Conservation (phyloP, 2,329 filamentous ascomycete species). For the Blastomyces silverae region DNA sequence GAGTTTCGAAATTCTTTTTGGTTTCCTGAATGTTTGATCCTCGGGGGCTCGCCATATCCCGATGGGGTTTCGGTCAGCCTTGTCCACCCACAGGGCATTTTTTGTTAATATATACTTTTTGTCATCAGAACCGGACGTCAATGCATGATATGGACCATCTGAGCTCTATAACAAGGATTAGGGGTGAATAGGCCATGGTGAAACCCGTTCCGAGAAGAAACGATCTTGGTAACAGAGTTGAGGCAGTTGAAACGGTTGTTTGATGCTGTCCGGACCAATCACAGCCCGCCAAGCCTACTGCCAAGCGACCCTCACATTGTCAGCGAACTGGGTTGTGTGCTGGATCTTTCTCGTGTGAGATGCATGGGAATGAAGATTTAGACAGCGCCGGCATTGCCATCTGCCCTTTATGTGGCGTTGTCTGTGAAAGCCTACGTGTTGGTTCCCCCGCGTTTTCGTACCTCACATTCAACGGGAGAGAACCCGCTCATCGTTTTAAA, state of each 20-base stretch:
- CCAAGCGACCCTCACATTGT: neutral
- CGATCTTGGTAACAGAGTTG: constrained; percentile 11
- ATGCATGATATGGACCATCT: neutral
- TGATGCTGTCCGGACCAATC: constrained; percentile 5
- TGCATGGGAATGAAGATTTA: neutral
- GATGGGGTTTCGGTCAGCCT: neutral
- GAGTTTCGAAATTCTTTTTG: neutral
- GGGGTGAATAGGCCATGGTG: neutral
- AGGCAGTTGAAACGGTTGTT: constrained; percentile 7
- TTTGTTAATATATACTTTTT: neutral
- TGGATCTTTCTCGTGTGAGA: neutral
- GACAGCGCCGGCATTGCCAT: neutral
- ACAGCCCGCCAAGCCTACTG: neutral
- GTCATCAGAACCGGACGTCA: constrained; percentile 4
- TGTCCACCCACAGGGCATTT: neutral
- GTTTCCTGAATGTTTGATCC: neutral
- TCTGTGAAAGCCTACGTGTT: neutral
- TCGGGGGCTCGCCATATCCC: neutral
- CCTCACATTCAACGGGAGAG: neutral
- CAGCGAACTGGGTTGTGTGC: neutral
- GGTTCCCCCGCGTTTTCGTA: neutral
- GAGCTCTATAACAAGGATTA: neutral
- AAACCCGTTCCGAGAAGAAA: constrained; percentile 9
- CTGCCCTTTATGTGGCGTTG: neutral
- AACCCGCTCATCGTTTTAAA: neutral